Evolutionary conservation across 140 eudicot species (phyloP), one percentile per base, ranked within the genome.

Genomic region (Oenanthe javanica): DNA sequence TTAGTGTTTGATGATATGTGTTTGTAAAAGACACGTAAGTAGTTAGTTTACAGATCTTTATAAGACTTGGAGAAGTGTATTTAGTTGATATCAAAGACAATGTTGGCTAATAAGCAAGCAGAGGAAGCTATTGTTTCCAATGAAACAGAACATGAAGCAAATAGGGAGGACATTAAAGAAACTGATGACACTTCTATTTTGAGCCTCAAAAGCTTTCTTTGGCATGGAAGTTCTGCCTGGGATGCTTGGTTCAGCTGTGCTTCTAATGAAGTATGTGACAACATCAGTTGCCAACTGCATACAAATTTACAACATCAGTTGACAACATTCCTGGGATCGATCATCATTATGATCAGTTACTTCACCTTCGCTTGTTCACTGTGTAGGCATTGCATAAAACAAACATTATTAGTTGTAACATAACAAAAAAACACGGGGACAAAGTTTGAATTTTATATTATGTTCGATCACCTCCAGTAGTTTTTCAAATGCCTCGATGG

Each of bases 11-110:
- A 6, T 46, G 14, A 36, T 21, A 14, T 8, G 72, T 7, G 59
- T 38, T 51, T 63, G 15, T 97, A 95, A 72, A 92, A 92, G 89
- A 93, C 97, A 82, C 92, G 99, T 92, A 84, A 85, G 97, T 81
- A 55, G n/a, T n/a, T n/a, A n/a, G n/a, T 23, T 75, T 84, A 4
- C 72, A 80, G 78, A 70, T 72, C 51, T 70, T 71, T 4, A 0
- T 21, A 8, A 66, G 50, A 36, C 50, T 10, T 83, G 45, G 82
- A 81, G 23, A 9, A 79, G 12, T 46, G 51, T 54, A 2, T 21
- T 31, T 50, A 14, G 43, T 40, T 10, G 59, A 72, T 70, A 71
- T 40, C 27, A 51, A 25, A 52, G 25, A 73, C 52, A 80, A 80
- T 80, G 83, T 80, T 80, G 83, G 21, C 46, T 72, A 38, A 72